These are phyloP conservation scores for Hyaloperonospora arabidopsidis DNA, from an alignment of 352 stramenopile genomes.

Conservation along the genomic window DNA sequence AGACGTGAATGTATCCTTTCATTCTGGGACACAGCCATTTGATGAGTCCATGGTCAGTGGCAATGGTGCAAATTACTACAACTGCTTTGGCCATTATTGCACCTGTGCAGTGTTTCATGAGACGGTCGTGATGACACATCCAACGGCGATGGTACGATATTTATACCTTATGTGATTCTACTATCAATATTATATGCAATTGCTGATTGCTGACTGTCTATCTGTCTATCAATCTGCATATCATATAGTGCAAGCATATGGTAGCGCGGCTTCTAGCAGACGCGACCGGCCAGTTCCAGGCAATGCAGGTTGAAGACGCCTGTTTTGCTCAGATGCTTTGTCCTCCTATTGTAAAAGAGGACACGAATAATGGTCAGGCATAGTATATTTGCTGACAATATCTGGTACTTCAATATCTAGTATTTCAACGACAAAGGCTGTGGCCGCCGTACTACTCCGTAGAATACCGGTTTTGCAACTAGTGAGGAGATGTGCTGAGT, in stretches of 20 bases:
- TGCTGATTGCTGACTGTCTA: neutral
- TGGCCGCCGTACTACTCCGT: too few species aligned
- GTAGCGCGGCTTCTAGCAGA: conserved; percentile 52
- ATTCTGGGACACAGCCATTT: conserved; percentile 35
- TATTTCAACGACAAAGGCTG: too few species aligned
- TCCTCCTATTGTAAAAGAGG: conserved; percentile 7
- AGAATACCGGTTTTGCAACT: too few species aligned
- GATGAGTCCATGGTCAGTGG: conserved; percentile 34
- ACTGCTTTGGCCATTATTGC: conserved; percentile 65
- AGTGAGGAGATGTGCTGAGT: neutral
- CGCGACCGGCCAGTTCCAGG: conserved; percentile 37
- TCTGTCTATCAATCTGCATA: neutral
- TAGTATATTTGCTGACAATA: neutral
- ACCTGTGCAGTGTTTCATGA: conserved; percentile 51
- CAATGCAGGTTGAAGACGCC: conserved; percentile 43
- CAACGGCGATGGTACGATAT: conserved; percentile 52
- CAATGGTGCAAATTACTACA: conserved; percentile 59
- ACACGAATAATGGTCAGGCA: too few species aligned
- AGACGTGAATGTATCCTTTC: conserved; percentile 10
- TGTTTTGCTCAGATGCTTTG: conserved; percentile 62
- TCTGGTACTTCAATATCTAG: neutral
- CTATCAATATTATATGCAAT: too few species aligned
- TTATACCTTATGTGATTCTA: too few species aligned
- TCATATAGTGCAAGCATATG: conserved; percentile 64
- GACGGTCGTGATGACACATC: conserved; percentile 24